Base-by-base conservation (phyloP, 1,284 basidiomycete species). In the Albatrellus sp. region DNA sequence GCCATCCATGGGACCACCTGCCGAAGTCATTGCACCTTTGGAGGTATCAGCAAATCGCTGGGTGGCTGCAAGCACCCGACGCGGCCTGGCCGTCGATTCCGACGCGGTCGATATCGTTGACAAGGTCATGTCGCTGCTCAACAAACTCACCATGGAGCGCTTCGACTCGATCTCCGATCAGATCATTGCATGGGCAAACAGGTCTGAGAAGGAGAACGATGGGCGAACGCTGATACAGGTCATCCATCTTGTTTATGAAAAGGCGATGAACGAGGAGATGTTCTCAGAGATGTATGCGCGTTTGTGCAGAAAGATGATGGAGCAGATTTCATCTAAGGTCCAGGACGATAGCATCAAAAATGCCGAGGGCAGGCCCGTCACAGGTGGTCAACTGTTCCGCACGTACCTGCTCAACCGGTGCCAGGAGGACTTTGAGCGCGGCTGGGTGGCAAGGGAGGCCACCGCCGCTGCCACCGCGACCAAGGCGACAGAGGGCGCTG, bases 241-340 rank as follows among this genome's bases (percentile, higher is more conserved):
- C 59, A 97, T 96, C 65, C 81, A 84, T 53, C 81, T 97, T 45
- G 89, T 98, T 38, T 97, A 97, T 63, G 92, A 98, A 64, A 94
- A 94, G 72, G 92, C 92, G 3, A 96, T 89, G 17, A 90, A 94
- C 64, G 92, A 98, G 64, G 90, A 90, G 13, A 80, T 83, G 32
- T 96, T 89, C 85, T 92, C 88, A 9, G 88, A 90, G 69, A 96
- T 97, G 89, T 97, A 98, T 62, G 94, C 94, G 24, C 80, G 86
- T 42, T 70, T 98, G 39, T 97, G 92, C 60, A 75, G 89, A 50
- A 91, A 92, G 73, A 85, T 98, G 73, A 86, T 91, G 77, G 88
- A 90, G 62, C 76, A 80, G 57, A 81, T 97, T 56, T 90, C 82
- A 54, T 71, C 80, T 35, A 79, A 83, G 40, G 88, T 98, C 19